These are phyloP conservation scores for Neonectria ditissima DNA, from an alignment of 2,329 filamentous ascomycete species.

Conservation along the genomic window DNA sequence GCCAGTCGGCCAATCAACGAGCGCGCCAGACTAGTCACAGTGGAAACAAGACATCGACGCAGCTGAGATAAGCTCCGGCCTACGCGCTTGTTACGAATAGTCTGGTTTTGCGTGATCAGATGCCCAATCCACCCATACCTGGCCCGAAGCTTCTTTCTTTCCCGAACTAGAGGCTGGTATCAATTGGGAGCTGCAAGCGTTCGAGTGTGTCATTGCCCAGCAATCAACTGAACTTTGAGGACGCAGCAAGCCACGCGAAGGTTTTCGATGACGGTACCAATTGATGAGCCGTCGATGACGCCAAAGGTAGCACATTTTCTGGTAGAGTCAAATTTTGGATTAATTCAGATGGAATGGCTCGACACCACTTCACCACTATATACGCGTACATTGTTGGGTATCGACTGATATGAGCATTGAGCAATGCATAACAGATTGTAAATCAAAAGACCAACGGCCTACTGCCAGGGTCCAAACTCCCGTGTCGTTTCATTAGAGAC, in stretches of 20 bases:
- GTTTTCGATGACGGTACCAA: constrained; percentile 21
- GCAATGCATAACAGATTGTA: constrained; percentile 1
- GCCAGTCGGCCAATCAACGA: constrained; percentile 33
- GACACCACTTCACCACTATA: not conserved
- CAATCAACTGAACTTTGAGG: not conserved
- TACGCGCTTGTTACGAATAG: constrained; percentile 21
- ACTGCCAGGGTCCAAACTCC: constrained; percentile 1
- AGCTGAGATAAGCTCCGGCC: constrained; percentile 35
- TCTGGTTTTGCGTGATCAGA: constrained; percentile 26
- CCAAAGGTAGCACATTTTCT: not conserved
- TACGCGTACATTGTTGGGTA: constrained; percentile 21
- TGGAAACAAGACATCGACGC: constrained; percentile 28
- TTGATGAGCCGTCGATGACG: not conserved
- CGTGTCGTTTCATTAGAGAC: constrained; percentile 12
- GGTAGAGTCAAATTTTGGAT: not conserved
- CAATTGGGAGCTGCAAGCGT: not conserved
- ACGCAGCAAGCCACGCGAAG: not conserved
- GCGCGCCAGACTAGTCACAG: constrained; percentile 4
- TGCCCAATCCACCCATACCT: not conserved
- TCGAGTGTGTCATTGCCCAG: not conserved
- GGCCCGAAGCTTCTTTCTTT: not conserved
- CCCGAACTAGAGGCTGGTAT: constrained; percentile 1
- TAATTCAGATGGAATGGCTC: not conserved
- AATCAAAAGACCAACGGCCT: not conserved
- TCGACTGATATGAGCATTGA: constrained; percentile 6